These are phyloP conservation scores for Phycomyces blakesleeanus DNA, from an alignment of 192 early-diverging fungal genomes.

Conservation along the genomic window DNA sequence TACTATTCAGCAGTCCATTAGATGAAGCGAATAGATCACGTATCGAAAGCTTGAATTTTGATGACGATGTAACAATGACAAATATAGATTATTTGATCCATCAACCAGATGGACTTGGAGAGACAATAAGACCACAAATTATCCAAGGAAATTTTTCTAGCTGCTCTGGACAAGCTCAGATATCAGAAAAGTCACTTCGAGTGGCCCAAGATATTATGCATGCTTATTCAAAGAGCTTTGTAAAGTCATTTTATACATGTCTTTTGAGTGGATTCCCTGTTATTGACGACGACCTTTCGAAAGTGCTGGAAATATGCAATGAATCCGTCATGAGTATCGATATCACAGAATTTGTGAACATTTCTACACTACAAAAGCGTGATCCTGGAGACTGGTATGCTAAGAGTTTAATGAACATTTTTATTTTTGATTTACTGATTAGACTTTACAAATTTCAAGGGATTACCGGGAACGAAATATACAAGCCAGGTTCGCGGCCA, in stretches of 20 bases:
- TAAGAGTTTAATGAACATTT: neutral
- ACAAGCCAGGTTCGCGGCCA: constrained; percentile 41
- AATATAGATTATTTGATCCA: constrained; percentile 13
- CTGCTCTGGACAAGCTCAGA: neutral
- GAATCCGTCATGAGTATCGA: constrained; percentile 47
- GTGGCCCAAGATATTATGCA: constrained; percentile 36
- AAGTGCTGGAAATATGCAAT: constrained; percentile 38
- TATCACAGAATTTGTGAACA: constrained; percentile 50
- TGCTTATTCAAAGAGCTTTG: constrained; percentile 49
- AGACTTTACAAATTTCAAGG: constrained; percentile 13
- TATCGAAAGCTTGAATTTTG: constrained; percentile 3
- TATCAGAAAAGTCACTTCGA: constrained; percentile 22
- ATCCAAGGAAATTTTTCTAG: constrained; percentile 17
- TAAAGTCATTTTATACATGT: constrained; percentile 45
- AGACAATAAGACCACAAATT: constrained; percentile 15
- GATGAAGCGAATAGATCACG: constrained; percentile 11
- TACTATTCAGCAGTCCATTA: neutral
- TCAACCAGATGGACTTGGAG: constrained; percentile 22
- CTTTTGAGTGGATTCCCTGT: constrained; percentile 42
- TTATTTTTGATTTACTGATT: neutral
- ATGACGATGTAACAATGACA: constrained; percentile 1
- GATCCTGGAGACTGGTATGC: constrained; percentile 12
- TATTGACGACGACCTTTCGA: constrained; percentile 39
- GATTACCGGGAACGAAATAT: constrained; percentile 32
- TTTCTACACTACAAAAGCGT: constrained; percentile 23